Conservation (phyloP, 169 alveolate genomes). For the Plasmodium vinckei region DNA sequence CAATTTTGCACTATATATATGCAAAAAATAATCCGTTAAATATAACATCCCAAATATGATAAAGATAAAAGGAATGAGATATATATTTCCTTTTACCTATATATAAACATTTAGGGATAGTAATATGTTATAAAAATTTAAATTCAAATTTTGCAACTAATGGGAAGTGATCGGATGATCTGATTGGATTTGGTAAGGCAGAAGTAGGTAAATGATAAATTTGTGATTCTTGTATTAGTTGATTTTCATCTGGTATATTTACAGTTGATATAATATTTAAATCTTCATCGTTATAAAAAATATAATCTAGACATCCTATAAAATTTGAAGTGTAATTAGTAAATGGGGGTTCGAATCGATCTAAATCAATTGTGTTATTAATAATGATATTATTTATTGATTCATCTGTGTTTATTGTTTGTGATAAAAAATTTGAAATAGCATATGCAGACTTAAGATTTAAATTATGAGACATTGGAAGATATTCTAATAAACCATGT, state of each 20-base stretch:
- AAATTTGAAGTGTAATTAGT: conserved; percentile 84
- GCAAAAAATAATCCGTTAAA: not conserved
- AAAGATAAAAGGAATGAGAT: no score
- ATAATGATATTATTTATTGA: conserved; percentile 12
- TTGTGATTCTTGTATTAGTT: conserved; percentile 83
- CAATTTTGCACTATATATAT: not conserved
- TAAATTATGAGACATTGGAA: conserved; percentile 80
- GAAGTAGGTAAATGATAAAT: conserved; percentile 81
- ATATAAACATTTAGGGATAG: no score
- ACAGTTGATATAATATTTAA: conserved; percentile 80
- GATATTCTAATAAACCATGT: conserved; percentile 78
- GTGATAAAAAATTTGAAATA: conserved; percentile 71
- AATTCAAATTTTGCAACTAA: conserved; percentile 84
- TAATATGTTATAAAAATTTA: conserved; percentile 23
- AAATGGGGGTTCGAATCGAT: conserved; percentile 82
- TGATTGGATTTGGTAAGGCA: conserved; percentile 85
- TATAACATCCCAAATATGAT: no score
- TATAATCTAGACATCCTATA: conserved; percentile 86
- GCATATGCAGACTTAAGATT: conserved; percentile 83
- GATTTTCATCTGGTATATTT: conserved; percentile 78
- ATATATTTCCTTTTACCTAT: no score
- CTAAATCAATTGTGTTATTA: not conserved
- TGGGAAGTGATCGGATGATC: conserved; percentile 88
- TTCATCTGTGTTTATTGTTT: conserved; percentile 45
- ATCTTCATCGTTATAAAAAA: conserved; percentile 81